Evolutionary conservation across 306 rosid genomes (phyloP), one percentile per base, ranked within the genome.

Genomic region (Pueraria montana): DNA sequence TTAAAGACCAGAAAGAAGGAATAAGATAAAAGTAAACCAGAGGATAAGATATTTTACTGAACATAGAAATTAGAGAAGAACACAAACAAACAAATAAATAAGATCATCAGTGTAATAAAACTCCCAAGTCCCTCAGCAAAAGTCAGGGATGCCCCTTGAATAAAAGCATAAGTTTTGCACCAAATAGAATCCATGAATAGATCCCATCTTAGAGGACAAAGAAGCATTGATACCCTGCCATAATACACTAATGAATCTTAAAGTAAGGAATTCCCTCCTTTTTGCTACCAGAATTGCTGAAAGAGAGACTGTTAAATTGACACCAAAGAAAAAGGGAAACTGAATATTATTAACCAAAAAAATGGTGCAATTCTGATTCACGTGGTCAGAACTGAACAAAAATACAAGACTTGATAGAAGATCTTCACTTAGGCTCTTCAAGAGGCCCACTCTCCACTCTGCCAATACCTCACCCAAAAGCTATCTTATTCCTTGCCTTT

Each of bases 141-240:
- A 4, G 40, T 68, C 23, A 16, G 49, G 71, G 26, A 68, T 13
- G 21, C 20, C 30, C 12, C 49, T 45, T 20, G 8, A 38, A 67
- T 63, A 24, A 79, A 68, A 13, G 12, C 50, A 63, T 10, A 27
- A 24, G 65, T 30, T 59, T 26, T 26, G 77, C 64, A 76, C 56
- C 72, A 69, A 13, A 56, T 56, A 56, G 3, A 56, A 7, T 56
- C 13, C 63, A 56, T 56, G 63, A 20, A 56, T 16, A 72, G 40
- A 56, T 76, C 40, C 26, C 69, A 58, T 75, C 71, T 58, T 36
- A 20, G 24, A 14, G 58, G 52, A 56, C 38, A 72, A 72, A 72
- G 38, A 75, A 75, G 43, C 71, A 58, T 16, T 24, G 50, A 9
- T 4, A 4, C 46, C 30, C 50, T 18, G 73, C 32, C 32, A 27